Conservation (phyloP, 1,284 basidiomycete genomes). For the Trametes hirsuta region DNA sequence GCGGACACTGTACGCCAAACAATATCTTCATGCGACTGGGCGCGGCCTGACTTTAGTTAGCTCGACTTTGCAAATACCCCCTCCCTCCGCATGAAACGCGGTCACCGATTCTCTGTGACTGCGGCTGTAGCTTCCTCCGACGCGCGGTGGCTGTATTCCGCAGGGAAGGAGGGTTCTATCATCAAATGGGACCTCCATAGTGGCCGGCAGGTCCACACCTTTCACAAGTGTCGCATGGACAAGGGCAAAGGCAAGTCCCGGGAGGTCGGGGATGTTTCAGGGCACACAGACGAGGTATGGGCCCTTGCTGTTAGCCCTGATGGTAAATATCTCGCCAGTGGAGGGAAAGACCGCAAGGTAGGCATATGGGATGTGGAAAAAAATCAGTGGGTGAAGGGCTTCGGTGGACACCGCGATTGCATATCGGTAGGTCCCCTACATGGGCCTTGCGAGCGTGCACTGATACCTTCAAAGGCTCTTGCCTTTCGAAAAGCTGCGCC, state of each 20-base stretch:
- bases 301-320: constrained; percentile 85
- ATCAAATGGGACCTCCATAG: constrained; percentile 77
- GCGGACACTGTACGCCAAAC: constrained; percentile 58
- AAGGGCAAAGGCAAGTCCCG: constrained; percentile 64
- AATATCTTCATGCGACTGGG: neutral
- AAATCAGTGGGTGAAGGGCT: constrained; percentile 75
- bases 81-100: constrained; percentile 60
- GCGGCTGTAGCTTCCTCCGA: constrained; percentile 74
- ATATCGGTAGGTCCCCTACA: constrained; percentile 67
- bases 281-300: constrained; percentile 88
- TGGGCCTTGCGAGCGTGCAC: neutral
- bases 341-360: constrained; percentile 81
- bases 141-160: constrained; percentile 73
- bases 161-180: constrained; percentile 87
- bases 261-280: constrained; percentile 54
- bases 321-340: constrained; percentile 85
- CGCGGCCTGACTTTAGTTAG: constrained; percentile 24
- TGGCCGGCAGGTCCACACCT: constrained; percentile 59
- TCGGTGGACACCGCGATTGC: constrained; percentile 85
- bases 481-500: constrained; percentile 84
- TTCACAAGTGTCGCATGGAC: constrained; percentile 59
- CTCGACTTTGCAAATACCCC: constrained; percentile 49
- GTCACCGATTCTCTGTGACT: constrained; percentile 79
- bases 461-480: constrained; percentile 54
- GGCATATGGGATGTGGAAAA: constrained; percentile 84